Base-by-base conservation (phyloP, 306 rosid genomes). In the Cotoneaster glaucophyllus region DNA sequence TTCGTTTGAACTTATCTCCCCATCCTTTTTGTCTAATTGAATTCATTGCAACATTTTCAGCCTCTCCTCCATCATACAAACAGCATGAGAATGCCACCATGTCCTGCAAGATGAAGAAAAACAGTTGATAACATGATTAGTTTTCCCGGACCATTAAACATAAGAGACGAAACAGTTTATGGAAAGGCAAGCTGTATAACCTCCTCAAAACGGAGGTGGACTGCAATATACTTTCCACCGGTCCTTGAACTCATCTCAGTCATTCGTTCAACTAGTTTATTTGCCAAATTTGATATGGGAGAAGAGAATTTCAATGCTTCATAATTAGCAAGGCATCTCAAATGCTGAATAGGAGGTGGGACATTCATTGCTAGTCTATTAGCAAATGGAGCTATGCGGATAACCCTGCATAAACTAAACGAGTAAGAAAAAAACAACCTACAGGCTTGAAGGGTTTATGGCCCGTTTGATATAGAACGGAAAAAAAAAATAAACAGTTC, bases 31-130 rank as follows among this genome's bases (percentile, higher is more conserved):
- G 90, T 83, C 98, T 86, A 78, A 82, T 83, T 57, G 83, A 84
- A 84, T 92, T 90, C 98, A 95, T 90, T 85, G 88, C 93, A 59
- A 77, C 50, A 64, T 88, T 92, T 80, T 92, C 98, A 41, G 80
- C 84, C 81, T 83, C 74, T 69, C 97, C 99, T 61, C 99, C 97
- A 74, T 90, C 97, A 80, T 96, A 96, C 68, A 89, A 72, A 68
- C 99, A 96, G 83, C 98, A 96, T 26, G 97, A 96, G 86, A 96
- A 96, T 57, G 99, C 99, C 39, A 96, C 87, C 98, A 96, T 96
- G 88, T 96, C 99, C 99, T 96, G 80, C 61, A 78, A 62, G 74
- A 71, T 26, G 73, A 64, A 18, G 73, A 64, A 18, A 70, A 43
- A 64, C 9, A 4, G 76, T 69, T 77, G 64, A 77, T 61, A 43